These are phyloP conservation scores for Monsonia emarginata DNA, from an alignment of 441 rosid species.

Conservation along the genomic window DNA sequence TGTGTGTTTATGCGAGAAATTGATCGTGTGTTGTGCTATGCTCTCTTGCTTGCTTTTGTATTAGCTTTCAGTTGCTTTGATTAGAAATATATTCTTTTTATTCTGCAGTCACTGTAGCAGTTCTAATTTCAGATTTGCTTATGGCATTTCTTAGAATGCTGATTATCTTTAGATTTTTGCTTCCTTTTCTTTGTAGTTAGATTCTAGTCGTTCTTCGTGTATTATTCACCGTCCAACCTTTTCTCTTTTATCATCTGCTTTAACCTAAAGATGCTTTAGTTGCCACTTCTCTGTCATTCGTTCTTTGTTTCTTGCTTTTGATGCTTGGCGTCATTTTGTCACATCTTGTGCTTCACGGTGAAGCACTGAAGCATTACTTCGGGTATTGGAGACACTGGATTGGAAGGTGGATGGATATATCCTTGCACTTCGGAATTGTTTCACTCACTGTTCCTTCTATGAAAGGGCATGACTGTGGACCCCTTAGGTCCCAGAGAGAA, in stretches of 20 bases:
- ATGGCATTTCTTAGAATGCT: not conserved
- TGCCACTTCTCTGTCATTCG: not conserved
- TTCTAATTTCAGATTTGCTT: not conserved
- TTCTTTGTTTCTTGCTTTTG: not conserved
- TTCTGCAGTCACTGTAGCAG: not conserved
- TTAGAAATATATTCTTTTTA: not conserved
- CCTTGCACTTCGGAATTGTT: not conserved
- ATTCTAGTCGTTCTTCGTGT: not conserved
- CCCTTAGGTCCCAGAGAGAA: not conserved
- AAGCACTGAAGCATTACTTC: not conserved
- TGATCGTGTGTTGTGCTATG: not conserved
- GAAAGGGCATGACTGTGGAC: not conserved
- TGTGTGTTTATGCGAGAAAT: not conserved
- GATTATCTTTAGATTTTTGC: not conserved
- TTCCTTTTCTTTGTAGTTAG: not conserved
- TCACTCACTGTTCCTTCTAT: constrained; percentile 10
- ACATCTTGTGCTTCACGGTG: not conserved
- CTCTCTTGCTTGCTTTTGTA: not conserved
- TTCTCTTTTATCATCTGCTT: not conserved
- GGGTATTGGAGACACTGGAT: not conserved
- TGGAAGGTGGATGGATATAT: not conserved
- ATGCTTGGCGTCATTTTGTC: not conserved
- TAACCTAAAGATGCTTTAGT: not conserved
- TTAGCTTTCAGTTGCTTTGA: not conserved
- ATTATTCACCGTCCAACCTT: not conserved